A percentile compares a stretch with the other conserved stretches of the same genome.
Evolutionary conservation across 345 rosid species (phyloP).

Genomic region (Firmiana major): DNA sequence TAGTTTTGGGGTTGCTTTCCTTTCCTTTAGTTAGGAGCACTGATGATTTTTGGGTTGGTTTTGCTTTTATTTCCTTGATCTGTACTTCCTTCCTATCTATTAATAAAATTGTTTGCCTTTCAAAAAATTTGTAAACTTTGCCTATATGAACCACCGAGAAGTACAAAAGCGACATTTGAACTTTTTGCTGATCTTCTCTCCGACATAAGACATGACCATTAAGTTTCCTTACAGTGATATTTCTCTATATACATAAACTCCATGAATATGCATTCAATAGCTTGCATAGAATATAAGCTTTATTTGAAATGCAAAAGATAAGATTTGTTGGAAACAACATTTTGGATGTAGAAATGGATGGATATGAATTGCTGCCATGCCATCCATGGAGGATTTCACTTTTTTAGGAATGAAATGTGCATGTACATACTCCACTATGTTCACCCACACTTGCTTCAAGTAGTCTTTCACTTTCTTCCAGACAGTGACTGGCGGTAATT

Average conservation of each 20-base stretch:
- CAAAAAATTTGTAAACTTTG: not conserved
- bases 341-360: not conserved
- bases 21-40: no score
- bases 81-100: no score
- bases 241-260: constrained; percentile 9
- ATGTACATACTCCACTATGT: constrained; percentile 8
- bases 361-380: not conserved
- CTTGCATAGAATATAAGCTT: not conserved
- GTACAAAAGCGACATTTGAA: not conserved
- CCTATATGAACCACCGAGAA: not conserved
- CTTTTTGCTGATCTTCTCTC: not conserved
- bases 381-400: not conserved
- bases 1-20: no score
- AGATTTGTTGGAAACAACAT: not conserved
- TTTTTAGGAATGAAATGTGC: constrained; percentile 1
- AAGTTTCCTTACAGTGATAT: not conserved
- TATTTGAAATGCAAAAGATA: not conserved
- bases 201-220: not conserved
- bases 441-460: not conserved
- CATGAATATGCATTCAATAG: not conserved
- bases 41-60: no score
- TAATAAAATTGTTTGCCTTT: no score
- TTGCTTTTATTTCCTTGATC: no score
- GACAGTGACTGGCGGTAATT: constrained; percentile 24
- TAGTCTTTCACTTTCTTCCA: not conserved